Percentiles rank a stretch among this genome's conserved stretches.
These are phyloP conservation scores for Trametopsis cervina DNA, from an alignment of 768 basidiomycete species.

Conservation along the genomic window DNA sequence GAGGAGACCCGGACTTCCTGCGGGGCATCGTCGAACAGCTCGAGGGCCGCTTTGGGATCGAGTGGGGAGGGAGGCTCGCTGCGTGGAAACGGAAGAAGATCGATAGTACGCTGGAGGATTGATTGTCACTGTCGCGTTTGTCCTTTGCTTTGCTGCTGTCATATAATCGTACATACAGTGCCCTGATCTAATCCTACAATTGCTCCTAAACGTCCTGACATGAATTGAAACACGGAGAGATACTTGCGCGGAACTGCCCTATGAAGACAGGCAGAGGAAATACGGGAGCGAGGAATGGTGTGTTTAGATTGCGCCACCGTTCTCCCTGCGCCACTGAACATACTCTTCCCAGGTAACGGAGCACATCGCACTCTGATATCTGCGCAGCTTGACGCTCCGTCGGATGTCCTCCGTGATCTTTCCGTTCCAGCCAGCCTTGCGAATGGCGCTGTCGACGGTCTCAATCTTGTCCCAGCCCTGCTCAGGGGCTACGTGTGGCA, in stretches of 20 bases:
- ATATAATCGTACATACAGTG: conserved; percentile 7
- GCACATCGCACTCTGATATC: conserved; percentile 76
- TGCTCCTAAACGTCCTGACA: not conserved
- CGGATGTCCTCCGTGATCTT: conserved; percentile 76
- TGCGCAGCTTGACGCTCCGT: conserved; percentile 63
- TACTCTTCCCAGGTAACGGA: conserved; percentile 72
- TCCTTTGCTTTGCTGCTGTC: conserved; percentile 1
- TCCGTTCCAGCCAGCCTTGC: conserved; percentile 89
- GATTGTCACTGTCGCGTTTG: not conserved
- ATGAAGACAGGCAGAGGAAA: not conserved
- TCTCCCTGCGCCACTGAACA: conserved; percentile 58
- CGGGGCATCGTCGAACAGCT: conserved; percentile 51
- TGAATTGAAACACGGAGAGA: not conserved
- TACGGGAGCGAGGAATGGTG: not conserved
- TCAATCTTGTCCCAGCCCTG: conserved; percentile 94
- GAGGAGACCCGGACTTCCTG: conserved; percentile 40
- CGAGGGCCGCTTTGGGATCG: conserved; percentile 44
- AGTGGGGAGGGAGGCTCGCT: conserved; percentile 36
- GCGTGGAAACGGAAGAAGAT: conserved; percentile 33
- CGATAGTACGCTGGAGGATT: not conserved
- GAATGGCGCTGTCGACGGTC: conserved; percentile 85
- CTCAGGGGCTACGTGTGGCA: conserved; percentile 87
- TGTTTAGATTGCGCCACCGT: conserved; percentile 31
- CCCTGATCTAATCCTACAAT: conserved; percentile 1
- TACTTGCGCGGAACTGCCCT: not conserved